Conservation (phyloP, 192 early-diverging fungal species). For the Coemansia sp. region DNA sequence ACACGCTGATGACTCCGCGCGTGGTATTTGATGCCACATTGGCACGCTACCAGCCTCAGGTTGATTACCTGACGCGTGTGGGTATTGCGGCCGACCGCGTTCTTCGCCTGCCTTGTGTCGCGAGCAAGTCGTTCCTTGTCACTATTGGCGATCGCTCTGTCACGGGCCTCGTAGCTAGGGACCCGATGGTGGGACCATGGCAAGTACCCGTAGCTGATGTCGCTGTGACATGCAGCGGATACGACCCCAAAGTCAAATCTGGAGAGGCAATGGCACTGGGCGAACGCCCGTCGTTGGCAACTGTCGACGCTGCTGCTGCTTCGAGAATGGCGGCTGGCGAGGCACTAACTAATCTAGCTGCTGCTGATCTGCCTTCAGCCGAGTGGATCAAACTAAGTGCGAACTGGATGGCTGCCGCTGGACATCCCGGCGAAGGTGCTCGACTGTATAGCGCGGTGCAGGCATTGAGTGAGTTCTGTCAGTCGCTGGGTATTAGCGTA, state of each 20-base stretch:
- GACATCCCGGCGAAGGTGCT: slow-evolving; percentile 88
- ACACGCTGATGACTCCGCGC: slow-evolving; percentile 56
- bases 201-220: slow-evolving; percentile 98
- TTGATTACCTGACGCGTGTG: slow-evolving; percentile 39
- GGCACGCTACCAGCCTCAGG: slow-evolving; percentile 60
- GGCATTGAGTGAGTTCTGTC: slow-evolving; percentile 93
- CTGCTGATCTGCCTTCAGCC: slow-evolving; percentile 77
- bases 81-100: slow-evolving; percentile 73
- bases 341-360: slow-evolving; percentile 85
- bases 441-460: slow-evolving; percentile 90
- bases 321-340: slow-evolving; percentile 98
- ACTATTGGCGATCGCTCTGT: slow-evolving; percentile 98
- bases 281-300: slow-evolving; percentile 86
- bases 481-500: slow-evolving; percentile 86
- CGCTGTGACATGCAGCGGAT: slow-evolving; percentile 77
- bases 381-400: slow-evolving; percentile 82
- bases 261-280: slow-evolving; percentile 99
- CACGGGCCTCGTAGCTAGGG: slow-evolving; percentile 91
- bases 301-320: slow-evolving; percentile 82
- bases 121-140: slow-evolving; percentile 92
- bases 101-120: slow-evolving; percentile 84
- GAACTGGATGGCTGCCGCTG: slow-evolving; percentile 98
- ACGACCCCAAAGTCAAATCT: slow-evolving; percentile 58
- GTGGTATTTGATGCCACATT: slow-evolving; percentile 63
- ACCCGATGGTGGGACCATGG: slow-evolving; percentile 99